phyloP scores from a whole-genome alignment of 2,329 filamentous ascomycete genomes.

The Aspergillus vadensis region DNA sequence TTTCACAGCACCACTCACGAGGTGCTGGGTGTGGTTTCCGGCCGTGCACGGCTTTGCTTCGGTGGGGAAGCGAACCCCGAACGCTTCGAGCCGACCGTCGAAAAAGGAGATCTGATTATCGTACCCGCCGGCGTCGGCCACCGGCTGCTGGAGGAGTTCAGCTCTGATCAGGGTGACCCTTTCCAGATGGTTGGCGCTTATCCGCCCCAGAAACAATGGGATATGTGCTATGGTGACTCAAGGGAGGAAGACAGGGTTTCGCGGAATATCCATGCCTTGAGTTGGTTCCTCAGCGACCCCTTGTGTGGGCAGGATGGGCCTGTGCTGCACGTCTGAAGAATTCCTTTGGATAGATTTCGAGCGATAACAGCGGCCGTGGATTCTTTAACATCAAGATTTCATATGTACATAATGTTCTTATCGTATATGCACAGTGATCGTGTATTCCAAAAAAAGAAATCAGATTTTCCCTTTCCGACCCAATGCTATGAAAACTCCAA shows the following conservation, averaged over 20 bases:
- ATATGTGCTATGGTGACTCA: slow-evolving; percentile 69
- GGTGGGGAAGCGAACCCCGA: slow-evolving; percentile 64
- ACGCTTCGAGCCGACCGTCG: slow-evolving; percentile 58
- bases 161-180: slow-evolving; percentile 33
- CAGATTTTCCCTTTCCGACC: slow-evolving; percentile 1
- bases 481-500: background rate
- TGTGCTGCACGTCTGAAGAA: slow-evolving; percentile 42
- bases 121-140: slow-evolving; percentile 68
- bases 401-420: slow-evolving; percentile 15
- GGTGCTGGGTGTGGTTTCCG: slow-evolving; percentile 62
- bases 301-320: slow-evolving; percentile 60
- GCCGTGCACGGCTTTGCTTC: slow-evolving; percentile 65
- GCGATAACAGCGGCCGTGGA: background rate
- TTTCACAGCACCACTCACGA: slow-evolving; percentile 71
- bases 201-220: slow-evolving; percentile 60
- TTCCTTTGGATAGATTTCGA: no score
- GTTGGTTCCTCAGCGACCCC: slow-evolving; percentile 64
- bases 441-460: slow-evolving; percentile 8
- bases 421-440: slow-evolving; percentile 17
- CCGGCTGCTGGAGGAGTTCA: slow-evolving; percentile 60
- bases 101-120: slow-evolving; percentile 64
- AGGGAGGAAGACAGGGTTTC: slow-evolving; percentile 57
- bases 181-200: slow-evolving; percentile 72
- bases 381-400: background rate
- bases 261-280: slow-evolving; percentile 50